These are phyloP conservation scores for Fusarium tjaetaba DNA, from an alignment of 2,329 filamentous ascomycete genomes.

Conservation along the genomic window DNA sequence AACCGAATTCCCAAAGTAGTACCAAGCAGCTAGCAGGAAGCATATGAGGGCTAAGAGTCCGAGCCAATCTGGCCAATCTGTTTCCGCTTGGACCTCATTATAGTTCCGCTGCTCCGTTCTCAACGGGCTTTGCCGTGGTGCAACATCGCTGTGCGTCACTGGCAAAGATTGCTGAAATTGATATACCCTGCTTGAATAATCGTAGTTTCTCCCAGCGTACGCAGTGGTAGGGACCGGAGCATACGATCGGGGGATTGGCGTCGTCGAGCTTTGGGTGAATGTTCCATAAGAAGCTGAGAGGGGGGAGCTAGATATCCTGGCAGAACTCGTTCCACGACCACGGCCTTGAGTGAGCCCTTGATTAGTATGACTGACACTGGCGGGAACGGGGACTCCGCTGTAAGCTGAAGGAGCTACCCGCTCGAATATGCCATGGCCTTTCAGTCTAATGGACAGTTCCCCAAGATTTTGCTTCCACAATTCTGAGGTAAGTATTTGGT, in stretches of 20 bases:
- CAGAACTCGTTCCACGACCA: neutral
- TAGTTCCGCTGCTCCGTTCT: neutral
- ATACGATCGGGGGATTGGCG: neutral
- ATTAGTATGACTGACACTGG: too few species aligned
- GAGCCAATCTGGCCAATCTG: neutral
- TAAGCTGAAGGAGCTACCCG: neutral
- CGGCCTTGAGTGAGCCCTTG: neutral
- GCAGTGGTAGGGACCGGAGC: neutral
- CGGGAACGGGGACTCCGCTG: neutral
- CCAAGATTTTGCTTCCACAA: neutral
- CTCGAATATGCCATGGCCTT: neutral
- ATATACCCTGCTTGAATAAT: neutral
- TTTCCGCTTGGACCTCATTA: neutral
- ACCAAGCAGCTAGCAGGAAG: neutral
- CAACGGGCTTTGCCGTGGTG: neutral
- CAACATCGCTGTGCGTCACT: fast-evolving
- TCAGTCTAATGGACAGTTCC: neutral
- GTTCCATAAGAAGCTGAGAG: neutral
- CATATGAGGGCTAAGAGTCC: fast-evolving
- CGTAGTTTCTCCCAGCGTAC: too few species aligned
- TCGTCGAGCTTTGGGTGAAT: neutral
- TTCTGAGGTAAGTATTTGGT: neutral
- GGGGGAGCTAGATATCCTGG: neutral
- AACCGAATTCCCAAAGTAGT: fast-evolving
- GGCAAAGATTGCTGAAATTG: neutral